Base-by-base conservation (phyloP, 106 monocot species). In the Gastrodia elata region DNA sequence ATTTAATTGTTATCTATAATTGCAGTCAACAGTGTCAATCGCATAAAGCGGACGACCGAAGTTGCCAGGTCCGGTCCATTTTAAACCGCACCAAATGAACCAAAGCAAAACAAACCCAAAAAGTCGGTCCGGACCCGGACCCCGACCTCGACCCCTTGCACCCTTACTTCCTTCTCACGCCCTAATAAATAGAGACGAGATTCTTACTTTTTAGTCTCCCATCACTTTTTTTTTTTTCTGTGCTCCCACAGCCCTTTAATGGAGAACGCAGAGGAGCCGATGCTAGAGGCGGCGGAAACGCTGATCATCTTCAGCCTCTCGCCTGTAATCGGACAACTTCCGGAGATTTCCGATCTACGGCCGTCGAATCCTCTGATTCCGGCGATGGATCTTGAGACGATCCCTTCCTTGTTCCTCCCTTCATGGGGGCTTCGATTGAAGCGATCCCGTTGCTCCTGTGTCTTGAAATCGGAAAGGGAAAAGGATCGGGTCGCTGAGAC, bases 181-280 rank as follows among this genome's bases (percentile, higher is more conserved):
- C 32, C 61, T 61, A 61, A 61, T 61, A 61, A 61, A 61, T 61
- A 61, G 61, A n/a, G 61, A 61, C 61, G 61, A 61, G n/a, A n/a
- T n/a, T n/a, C 52, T 18, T n/a, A 32, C 30, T 61, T 61, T 61
- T 32, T 11, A 24, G 32, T 32, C 61, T 30, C 61, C 28, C 4
- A 61, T 61, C 61, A 61, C 61, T 61, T 61, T 61, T 32, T 61
- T 67, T 37, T 67, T 37, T 38, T 37, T 22, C 2, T n/a, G 0
- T 37, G 36, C 16, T 65, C 18, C 36, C 35, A 35, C 65, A 14
- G 14, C 15, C 33, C 6, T 0, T 3, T n/a, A 36, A 67, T 67
- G 67, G 67, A 67, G 32, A 37, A 67, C 2, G 37, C 34, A 16
- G 67, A 67, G 37, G 37, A 38, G 1, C 18, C 18, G 67, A 38